Evolutionary conservation across 768 basidiomycete genomes (phyloP).

Genomic region (Ramaria sp.): DNA sequence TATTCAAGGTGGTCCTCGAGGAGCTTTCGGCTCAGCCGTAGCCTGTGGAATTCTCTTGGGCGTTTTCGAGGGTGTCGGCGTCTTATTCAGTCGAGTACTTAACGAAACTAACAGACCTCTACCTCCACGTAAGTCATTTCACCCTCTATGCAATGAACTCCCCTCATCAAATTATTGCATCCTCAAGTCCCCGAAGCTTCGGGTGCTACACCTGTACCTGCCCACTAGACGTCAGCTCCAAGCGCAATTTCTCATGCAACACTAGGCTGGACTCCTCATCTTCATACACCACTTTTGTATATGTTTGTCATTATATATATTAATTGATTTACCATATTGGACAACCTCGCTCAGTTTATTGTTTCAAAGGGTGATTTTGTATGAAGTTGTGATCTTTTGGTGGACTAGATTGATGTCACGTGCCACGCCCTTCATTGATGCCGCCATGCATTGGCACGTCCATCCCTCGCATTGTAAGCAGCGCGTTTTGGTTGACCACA

Average conservation of each 20-base stretch:
- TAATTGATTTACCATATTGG: neutral
- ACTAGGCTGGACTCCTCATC: neutral
- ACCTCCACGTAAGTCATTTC: conserved; percentile 52
- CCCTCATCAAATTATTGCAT: neutral
- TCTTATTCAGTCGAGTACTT: conserved; percentile 81
- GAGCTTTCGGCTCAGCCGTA: conserved; percentile 85
- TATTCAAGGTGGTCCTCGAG: conserved; percentile 74
- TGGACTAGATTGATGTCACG: too few species aligned
- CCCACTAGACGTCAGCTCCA: neutral
- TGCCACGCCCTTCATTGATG: neutral
- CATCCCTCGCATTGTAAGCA: neutral
- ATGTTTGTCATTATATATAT: conserved; percentile 1
- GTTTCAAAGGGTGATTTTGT: too few species aligned
- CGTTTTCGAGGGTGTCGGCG: conserved; percentile 91
- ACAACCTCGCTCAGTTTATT: neutral
- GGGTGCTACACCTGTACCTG: neutral
- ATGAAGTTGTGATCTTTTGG: too few species aligned
- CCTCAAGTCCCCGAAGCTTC: neutral
- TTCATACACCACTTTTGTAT: neutral
- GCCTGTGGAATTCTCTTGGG: conserved; percentile 94
- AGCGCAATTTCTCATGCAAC: neutral
- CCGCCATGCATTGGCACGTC: neutral
- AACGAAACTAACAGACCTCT: conserved; percentile 73
- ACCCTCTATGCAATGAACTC: too few species aligned
- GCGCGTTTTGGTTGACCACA: neutral